Percentiles rank a stretch among this genome's conserved stretches.
These are phyloP conservation scores for Leccinum pellstonianum DNA, from an alignment of 768 basidiomycete species.

Conservation along the genomic window DNA sequence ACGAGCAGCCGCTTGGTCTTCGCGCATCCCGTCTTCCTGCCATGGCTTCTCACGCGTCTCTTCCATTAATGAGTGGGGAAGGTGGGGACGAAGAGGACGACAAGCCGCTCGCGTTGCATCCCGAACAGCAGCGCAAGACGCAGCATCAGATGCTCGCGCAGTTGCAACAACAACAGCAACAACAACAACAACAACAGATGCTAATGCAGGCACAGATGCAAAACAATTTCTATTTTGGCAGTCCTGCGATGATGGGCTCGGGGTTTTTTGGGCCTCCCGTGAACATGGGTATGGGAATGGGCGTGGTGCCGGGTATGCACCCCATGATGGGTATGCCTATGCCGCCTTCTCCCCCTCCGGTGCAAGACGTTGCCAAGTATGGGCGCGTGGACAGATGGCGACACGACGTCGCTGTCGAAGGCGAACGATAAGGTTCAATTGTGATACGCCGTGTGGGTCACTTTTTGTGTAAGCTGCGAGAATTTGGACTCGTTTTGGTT, in stretches of 20 bases:
- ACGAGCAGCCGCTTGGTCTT: slow-evolving; percentile 70
- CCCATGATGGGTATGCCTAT: slow-evolving; percentile 41
- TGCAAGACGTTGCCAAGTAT: slow-evolving; percentile 64
- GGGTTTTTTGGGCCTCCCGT: slow-evolving; percentile 63
- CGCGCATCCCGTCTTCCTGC: slow-evolving; percentile 51
- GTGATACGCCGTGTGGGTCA: slow-evolving; percentile 5
- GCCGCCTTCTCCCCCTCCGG: slow-evolving; percentile 58
- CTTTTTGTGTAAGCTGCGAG: slow-evolving; percentile 10
- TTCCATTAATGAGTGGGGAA: slow-evolving; percentile 33
- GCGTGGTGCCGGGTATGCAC: slow-evolving; percentile 36
- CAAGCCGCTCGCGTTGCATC: slow-evolving; percentile 67
- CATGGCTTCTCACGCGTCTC: slow-evolving; percentile 25
- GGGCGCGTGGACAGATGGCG: slow-evolving; percentile 80
- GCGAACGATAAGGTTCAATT: slow-evolving; percentile 36
- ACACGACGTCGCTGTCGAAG: slow-evolving; percentile 72
- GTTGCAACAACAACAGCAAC: slow-evolving; percentile 42
- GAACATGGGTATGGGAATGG: slow-evolving; percentile 36
- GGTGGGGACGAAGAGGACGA: slow-evolving; percentile 67
- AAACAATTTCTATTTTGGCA: slow-evolving; percentile 70
- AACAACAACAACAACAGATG: slow-evolving; percentile 60
- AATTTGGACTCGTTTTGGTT: slow-evolving; percentile 13
- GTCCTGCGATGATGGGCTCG: slow-evolving; percentile 65
- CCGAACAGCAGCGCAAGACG: slow-evolving; percentile 78
- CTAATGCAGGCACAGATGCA: slow-evolving; percentile 79
- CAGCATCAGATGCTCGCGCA: slow-evolving; percentile 43